Evolutionary conservation across 148 eudicot species (phyloP), one percentile per base, ranked within the genome.

Genomic region (Beta vulgaris): DNA sequence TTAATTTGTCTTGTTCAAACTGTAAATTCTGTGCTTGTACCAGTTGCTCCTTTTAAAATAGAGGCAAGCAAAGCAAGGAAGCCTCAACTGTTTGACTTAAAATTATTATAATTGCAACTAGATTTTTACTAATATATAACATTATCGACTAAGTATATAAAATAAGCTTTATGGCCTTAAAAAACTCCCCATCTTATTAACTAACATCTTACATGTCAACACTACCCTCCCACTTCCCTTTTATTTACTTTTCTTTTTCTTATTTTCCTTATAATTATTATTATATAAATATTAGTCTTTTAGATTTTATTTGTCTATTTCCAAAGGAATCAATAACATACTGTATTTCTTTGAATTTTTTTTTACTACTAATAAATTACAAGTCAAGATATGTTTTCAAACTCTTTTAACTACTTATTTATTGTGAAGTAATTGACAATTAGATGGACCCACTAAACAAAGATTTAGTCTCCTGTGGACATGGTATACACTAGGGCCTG

Each of bases 31-130:
- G 70, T 28, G n/a, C 39, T 43, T 35, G 35, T 57, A 28, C 25
- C 25, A 23, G 28, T 65, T 13, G 58, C 25, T 69, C 74, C 70
- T 72, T 44, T 68, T 62, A 48, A 72, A 72, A 72, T 51, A 63
- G 72, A 44, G 18, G 74, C 68, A 44, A 77, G 69, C 61, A 34
- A 63, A 48, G 74, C 32, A 36, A 60, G 69, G 32, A 31, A 40
- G 51, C 73, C 64, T 76, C 37, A 59, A 53, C 42, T 62, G 37
- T 78, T 78, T 78, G 76, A 78, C 81, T 78, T 72, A 55, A 25
- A n/a, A 13, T 26, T 28, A 76, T 63, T 42, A 73, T 46, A 43
- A 64, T 46, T 48, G 26, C 70, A 74, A 74, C 70, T 74, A 25
- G 29, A 34, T 70, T 7, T 31, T 21, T 69, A 69, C 18, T 26